Base-by-base conservation (phyloP, 2,329 filamentous ascomycete species). In the Pseudofabraea citricarpa region DNA sequence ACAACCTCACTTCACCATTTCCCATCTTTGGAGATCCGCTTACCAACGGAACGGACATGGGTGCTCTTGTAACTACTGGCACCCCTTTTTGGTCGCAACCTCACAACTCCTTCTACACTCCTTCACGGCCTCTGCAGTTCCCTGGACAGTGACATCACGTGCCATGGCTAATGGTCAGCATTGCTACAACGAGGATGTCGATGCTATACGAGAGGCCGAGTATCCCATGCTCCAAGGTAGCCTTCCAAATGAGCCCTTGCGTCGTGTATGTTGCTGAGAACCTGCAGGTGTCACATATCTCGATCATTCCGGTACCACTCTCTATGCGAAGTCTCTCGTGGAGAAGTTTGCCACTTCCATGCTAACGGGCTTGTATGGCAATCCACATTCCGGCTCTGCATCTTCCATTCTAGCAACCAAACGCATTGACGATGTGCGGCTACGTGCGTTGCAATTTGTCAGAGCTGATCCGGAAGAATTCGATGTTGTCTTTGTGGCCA, bases 221-320 rank as follows among this genome's bases (percentile, higher is more conserved):
- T 86, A 77, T 59, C 82, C 83, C 20, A 83, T 84, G 79, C 68
- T 86, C 23, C 67, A 74, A 65, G 80, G 83, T 82, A 56, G 43
- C 56, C 45, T 36, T 15, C 31, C 26, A 12, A 38, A 3, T 9
- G 15, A 36, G 47, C 16, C 23, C 9, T n/a, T n/a, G 15, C 8
- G 35, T 13, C 21, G 19, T 8, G 10, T 15, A n/a, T 8, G 24
- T 27, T 18, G 9, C 21, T 36, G 15, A 43, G 6, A 38, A 39
- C 39, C 3, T 10, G 19, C 43, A 90, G 87, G 77, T 43, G 79
- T 79, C 5, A 73, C 82, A 36, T 97, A 96, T 63, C 82, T 97
- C 44, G 91, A 97, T 56, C 90, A 97, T 83, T 90, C 90, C 0
- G 91, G 90, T n/a, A 87, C 88, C n/a, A 91, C 90, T 0, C 71